Base-by-base conservation (phyloP, 2,329 filamentous ascomycete genomes). In the Fusarium camptoceras region DNA sequence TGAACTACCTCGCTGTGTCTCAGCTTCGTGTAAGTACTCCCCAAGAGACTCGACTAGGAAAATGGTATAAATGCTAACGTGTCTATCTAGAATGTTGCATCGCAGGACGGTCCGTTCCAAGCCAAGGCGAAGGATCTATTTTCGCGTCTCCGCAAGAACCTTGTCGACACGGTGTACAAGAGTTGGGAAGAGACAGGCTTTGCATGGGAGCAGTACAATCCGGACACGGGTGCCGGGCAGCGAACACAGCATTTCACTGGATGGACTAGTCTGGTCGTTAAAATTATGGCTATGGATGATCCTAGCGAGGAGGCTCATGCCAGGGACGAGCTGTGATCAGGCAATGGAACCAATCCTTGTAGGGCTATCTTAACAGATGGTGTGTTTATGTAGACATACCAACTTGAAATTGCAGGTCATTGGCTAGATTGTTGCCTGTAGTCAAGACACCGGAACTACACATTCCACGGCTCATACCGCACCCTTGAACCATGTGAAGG, bases 201-300 rank as follows among this genome's bases (percentile, higher is more conserved):
- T 78, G 96, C 95, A 0, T 99, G 95, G 95, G 96, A 99, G 82
- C 96, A 99, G 82, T 99, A 98, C 80, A 93, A 97, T 78, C 94
- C 94, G 0, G 94, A 97, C 75, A 97, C 93, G 6, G 96, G 96
- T 47, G 88, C 88, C 55, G 96, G 96, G n/a, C 95, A 98, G 84
- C 87, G 96, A 43, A 98, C 94, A 8, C 94, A 98, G 84, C 95
- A 98, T 81, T 99, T 99, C 79, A 98, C 96, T 0, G 96, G 96
- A 53, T 99, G 96, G 96, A 99, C 96, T n/a, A 97, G 94, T 79
- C 84, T 98, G 81, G 93, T 98, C 49, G 94, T 98, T 47, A 98
- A 97, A 85, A 93, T 99, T 72, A 97, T 98, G 94, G 89, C 89
- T 48, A 95, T 99, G 93, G 92, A 94, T 9, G 91, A 97, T 73